Percentiles rank a stretch among this genome's conserved stretches.
Evolutionary conservation across 164 flowering plant genomes (phyloP).

Genomic region (Magnolia kwangsiensis): DNA sequence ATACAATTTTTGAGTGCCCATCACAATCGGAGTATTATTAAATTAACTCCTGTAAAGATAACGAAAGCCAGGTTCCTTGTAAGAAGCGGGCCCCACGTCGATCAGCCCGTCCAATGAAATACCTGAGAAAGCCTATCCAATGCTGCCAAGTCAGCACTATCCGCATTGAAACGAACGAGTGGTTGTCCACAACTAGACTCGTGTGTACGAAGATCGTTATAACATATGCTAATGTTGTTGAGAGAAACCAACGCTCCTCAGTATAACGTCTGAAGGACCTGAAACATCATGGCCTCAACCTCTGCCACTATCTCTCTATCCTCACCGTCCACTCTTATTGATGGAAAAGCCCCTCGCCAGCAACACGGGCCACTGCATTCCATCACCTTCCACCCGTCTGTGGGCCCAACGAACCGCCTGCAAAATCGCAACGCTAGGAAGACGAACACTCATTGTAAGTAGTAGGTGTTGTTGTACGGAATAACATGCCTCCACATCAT

Average conservation of each 20-base stretch:
- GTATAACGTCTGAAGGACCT: neutral
- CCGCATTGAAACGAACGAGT: constrained; percentile 19
- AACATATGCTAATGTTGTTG: constrained; percentile 4
- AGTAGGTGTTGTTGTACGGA: too few species aligned
- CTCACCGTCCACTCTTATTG: constrained; percentile 50
- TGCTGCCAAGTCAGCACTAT: constrained; percentile 22
- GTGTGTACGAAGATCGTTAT: neutral
- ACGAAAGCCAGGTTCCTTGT: neutral
- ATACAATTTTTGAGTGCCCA: too few species aligned
- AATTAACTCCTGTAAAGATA: neutral
- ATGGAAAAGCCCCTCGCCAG: constrained; percentile 55
- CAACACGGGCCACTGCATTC: constrained; percentile 34
- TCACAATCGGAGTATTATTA: neutral
- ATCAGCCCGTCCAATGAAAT: constrained; percentile 9
- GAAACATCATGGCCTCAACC: constrained; percentile 29
- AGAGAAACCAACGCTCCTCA: neutral
- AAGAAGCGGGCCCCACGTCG: neutral
- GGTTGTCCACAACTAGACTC: constrained; percentile 14
- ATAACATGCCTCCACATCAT: neutral
- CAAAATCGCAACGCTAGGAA: constrained; percentile 16
- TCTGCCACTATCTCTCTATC: constrained; percentile 48
- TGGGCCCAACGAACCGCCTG: constrained; percentile 38
- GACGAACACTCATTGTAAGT: constrained; percentile 26
- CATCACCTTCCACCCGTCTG: constrained; percentile 48
- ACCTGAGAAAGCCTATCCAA: constrained; percentile 10